Evolutionary conservation across 345 rosid species (phyloP), one percentile per base, ranked within the genome.

Genomic region (Melaleuca alternifolia): DNA sequence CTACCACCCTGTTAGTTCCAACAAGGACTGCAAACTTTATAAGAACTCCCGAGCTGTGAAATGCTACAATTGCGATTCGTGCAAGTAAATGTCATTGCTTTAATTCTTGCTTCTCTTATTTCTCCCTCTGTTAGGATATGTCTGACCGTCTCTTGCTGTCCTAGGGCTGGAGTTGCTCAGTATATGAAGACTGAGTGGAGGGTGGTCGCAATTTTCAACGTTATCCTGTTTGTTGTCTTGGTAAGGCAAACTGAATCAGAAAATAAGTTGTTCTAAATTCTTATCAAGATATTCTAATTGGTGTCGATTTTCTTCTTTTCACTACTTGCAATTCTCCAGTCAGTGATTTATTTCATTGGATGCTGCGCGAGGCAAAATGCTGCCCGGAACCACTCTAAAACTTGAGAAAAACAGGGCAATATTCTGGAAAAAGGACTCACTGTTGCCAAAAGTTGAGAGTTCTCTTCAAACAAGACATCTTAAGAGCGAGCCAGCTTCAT

Each of bases 101-200:
- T 37, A 6, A 6, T 77, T 79, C 75, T 30, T 51, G 14, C 14
- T 84, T 84, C 41, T 51, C 75, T 54, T 79, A 61, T 20, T 50
- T 57, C 51, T n/a, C 48, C 83, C 26, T 75, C 53, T 82, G 89
- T 84, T 44, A 82, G 44, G 14, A 41, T 65, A 15, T 87, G 48
- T 14, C 59, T 41, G 26, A 30, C 84, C 37, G 54, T 83, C 85
- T 83, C 51, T 50, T 82, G 56, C 65, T 83, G 54, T 50, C 48
- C 21, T 88, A 97, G 99, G 94, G 99, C 98, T 24, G 99, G 98
- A 87, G 99, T 97, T 79, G 99, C 99, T 83, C 97, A 97, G 85
- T 96, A 94, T 92, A 95, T 96, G 98, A 96, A 95, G 92, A 95
- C 89, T 6, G 98, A 94, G 89, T 97, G 99, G 98, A 87, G 98